Evolutionary conservation across 2,329 filamentous ascomycete genomes (phyloP), one percentile per base, ranked within the genome.

Genomic region (Acarospora socialis): DNA sequence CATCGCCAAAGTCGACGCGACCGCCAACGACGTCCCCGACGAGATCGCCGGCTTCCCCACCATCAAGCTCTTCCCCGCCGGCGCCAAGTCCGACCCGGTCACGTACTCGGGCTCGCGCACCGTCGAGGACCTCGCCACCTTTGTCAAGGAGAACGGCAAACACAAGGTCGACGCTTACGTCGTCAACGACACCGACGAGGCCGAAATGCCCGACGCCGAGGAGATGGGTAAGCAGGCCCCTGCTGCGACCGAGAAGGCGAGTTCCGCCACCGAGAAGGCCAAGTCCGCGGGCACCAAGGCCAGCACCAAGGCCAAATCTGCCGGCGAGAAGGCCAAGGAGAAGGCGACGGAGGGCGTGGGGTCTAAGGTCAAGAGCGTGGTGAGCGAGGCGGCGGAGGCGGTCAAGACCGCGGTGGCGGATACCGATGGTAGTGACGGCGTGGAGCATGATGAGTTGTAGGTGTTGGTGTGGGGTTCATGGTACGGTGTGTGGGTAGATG

Each of bases 21-120:
- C 90, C 41, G 62, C 65, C 64, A 98, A 98, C 66, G 90, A 98
- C 50, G 82, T 95, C 36, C 90, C 90, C 36, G 87, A 95, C 60
- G 82, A 93, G 65, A 83, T 98, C 53, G 73, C 82, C 60, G 90
- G 90, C 43, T 98, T 98, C 79, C 90, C 90, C 36, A 98, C 90
- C 57, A 94, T 98, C 73, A 95, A 95, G 73, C 73, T 98, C 46
- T 98, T 75, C 79, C 73, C 82, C 43, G 90, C 90, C 48, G 86
- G 84, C 51, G 69, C 70, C 60, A 98, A 98, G 76, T 68, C 70
- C 52, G 66, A 74, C 46, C 81, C 90, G 37, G 60, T 94, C 42
- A 82, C 83, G 48, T 98, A 94, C 73, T 70, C 68, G 43, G 90
- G 90, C 48, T 72, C 77, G 43, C 83, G 90, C 51, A 90, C 83